A percentile compares a stretch with the other conserved stretches of the same genome.
Conservation (phyloP, 2,329 filamentous ascomycete genomes). For the Plectosphaerella plurivora region DNA sequence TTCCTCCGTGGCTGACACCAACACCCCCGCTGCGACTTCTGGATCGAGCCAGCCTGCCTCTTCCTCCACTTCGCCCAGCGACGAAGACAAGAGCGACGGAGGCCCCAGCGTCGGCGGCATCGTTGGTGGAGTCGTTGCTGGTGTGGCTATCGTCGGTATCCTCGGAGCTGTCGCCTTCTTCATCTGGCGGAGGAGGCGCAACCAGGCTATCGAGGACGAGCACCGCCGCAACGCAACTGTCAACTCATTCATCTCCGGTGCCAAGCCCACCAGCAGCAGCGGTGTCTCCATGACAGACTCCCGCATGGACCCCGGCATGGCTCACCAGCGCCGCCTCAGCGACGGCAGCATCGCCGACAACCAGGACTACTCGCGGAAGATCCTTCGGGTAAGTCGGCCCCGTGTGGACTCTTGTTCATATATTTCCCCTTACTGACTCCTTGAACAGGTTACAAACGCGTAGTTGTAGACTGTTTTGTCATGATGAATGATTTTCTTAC, state of each 20-base stretch:
- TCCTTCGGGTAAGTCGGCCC: slow-evolving; percentile 72
- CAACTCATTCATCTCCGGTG: slow-evolving; percentile 67
- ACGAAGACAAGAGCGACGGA: slow-evolving; percentile 15
- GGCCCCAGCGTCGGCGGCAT: slow-evolving; percentile 76
- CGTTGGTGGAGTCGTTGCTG: slow-evolving; percentile 82
- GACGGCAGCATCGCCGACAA: slow-evolving; percentile 96
- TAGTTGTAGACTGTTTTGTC: slow-evolving; percentile 30
- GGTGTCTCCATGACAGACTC: slow-evolving; percentile 72
- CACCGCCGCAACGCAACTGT: slow-evolving; percentile 77
- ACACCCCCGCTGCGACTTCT: not conserved
- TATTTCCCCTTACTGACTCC: not conserved
- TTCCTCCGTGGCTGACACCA: slow-evolving; percentile 19
- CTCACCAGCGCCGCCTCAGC: slow-evolving; percentile 71
- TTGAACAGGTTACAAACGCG: slow-evolving; percentile 52
- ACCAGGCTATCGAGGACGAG: slow-evolving; percentile 76
- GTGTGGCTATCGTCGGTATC: slow-evolving; percentile 64
- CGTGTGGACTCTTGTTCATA: not conserved
- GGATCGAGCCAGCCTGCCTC: slow-evolving; percentile 11
- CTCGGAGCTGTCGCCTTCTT: slow-evolving; percentile 68
- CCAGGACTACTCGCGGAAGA: slow-evolving; percentile 92
- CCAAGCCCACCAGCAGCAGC: slow-evolving; percentile 58
- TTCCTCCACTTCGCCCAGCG: slow-evolving; percentile 7
- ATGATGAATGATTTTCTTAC: slow-evolving; percentile 29
- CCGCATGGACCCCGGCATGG: slow-evolving; percentile 81
- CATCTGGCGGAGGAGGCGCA: slow-evolving; percentile 69